Base-by-base conservation (phyloP, 108 stramenopile species). In the Pseudonitzschia delicatissima region DNA sequence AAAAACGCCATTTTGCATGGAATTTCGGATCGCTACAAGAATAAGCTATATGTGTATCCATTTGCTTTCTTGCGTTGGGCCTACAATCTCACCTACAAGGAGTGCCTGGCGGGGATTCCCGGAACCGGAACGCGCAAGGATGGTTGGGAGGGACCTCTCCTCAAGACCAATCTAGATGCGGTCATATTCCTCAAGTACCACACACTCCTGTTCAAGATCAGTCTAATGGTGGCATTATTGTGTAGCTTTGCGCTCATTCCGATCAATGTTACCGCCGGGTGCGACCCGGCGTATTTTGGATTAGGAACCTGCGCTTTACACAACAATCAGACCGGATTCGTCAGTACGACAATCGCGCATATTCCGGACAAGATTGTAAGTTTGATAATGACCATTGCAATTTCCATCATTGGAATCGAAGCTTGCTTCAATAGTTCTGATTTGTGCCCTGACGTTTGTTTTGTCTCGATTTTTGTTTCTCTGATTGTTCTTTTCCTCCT, bases 131-230 rank as follows among this genome's bases (percentile, higher is more conserved):
- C 87, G 5, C 62, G 90, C 20, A 61, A 75, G 28, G 59, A 69
- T 13, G 87, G 87, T 25, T 72, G 79, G 81, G 71, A 51, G 0
- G 90, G 87, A 1, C 69, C 69, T 44, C 61, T 87, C 27, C 69
- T 91, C 5, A 76, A 76, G 5, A 79, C 80, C 31, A 91, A 86
- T 69, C 47, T 91, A 33, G 87, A 91, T 64, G 90, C 79, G 5
- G 81, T 91, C 29, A 76, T 91, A n/a, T 36, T 91, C 45, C 57
- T 88, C 35, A 63, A 83, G 31, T 91, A 82, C 71, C 90, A 91
- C 67, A 32, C 37, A 3, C 44, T 89, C 6, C 79, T 86, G 53
- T 58, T 87, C 34, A 75, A 75, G 33, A 58, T 94, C 13, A 53
- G 84, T 12, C 55, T 76, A 21, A 11, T 86, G 32, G 86, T 76